Evolutionary conservation across 305 asterid species (phyloP).

Genomic region (Solanum hybrid): DNA sequence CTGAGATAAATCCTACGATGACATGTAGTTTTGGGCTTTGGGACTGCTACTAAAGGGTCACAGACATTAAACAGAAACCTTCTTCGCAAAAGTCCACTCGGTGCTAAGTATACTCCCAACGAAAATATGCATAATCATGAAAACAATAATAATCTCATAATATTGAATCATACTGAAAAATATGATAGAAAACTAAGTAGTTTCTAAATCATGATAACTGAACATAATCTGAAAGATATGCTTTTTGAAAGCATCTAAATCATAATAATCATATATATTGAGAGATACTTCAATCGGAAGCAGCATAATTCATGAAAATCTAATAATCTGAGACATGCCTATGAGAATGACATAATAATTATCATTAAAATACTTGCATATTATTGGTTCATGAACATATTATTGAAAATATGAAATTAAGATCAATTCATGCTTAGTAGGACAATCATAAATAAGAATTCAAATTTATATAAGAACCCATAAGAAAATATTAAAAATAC

Average conservation of each 20-base stretch:
- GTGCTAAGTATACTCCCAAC: not conserved
- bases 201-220: not conserved
- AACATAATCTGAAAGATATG: not conserved
- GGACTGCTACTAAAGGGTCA: not conserved
- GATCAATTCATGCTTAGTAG: not conserved
- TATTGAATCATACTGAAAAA: too few relatives aligned
- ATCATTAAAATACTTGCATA: too few relatives aligned
- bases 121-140: not conserved
- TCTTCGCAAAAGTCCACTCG: not conserved
- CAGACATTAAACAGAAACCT: not conserved
- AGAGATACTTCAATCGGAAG: not conserved
- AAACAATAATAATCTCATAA: too few relatives aligned
- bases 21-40: not conserved
- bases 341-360: too few relatives aligned
- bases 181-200: not conserved
- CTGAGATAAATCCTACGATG: not conserved
- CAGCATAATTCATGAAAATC: not conserved
- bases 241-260: not conserved
- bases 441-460: not conserved
- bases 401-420: not conserved
- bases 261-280: not conserved
- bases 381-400: not conserved
- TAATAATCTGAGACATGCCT: not conserved
- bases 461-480: too few relatives aligned
- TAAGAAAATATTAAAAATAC: too few relatives aligned